Percentiles rank a stretch among this genome's conserved stretches.
Conservation (phyloP, 2,329 filamentous ascomycete species). For the Colletotrichum caudatum region DNA sequence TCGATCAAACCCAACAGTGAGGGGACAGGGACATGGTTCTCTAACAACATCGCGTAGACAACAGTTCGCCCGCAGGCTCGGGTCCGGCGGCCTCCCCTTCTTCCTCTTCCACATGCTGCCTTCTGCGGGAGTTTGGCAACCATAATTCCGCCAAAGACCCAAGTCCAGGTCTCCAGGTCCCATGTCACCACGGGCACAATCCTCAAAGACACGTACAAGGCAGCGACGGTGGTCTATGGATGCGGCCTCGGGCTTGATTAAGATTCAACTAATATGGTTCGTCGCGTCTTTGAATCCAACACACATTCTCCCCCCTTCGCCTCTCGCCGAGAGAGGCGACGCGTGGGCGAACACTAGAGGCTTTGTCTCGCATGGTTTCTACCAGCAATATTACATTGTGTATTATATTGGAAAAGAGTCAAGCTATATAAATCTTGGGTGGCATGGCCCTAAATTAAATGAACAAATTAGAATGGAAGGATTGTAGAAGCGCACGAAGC, state of each 20-base stretch:
- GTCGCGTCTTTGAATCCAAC: constrained; percentile 13
- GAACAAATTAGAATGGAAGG: constrained; percentile 5
- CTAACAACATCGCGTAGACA: constrained; percentile 17
- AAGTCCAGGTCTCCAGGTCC: neutral
- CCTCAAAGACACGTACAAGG: neutral
- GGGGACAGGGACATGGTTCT: neutral
- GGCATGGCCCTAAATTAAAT: neutral
- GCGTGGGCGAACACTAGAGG: neutral
- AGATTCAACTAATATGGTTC: constrained; percentile 20
- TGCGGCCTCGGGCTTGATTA: constrained; percentile 23
- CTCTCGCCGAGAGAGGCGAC: neutral
- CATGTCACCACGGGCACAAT: neutral
- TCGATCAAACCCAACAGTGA: constrained; percentile 31
- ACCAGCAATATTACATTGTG: neutral
- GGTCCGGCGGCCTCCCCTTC: neutral
- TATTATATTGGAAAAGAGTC: neutral
- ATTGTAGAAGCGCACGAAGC: neutral
- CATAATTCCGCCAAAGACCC: neutral
- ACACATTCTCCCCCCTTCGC: neutral
- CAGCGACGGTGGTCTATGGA: constrained; percentile 16
- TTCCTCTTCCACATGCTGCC: neutral
- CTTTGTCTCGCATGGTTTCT: neutral
- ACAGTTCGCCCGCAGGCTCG: constrained; percentile 17
- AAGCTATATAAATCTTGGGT: neutral
- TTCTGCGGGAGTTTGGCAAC: constrained; percentile 16